Percentiles rank a stretch among this genome's conserved stretches.
phyloP scores from a whole-genome alignment of 2,329 filamentous ascomycete species.

The Beauveria scarabaeidicola region DNA sequence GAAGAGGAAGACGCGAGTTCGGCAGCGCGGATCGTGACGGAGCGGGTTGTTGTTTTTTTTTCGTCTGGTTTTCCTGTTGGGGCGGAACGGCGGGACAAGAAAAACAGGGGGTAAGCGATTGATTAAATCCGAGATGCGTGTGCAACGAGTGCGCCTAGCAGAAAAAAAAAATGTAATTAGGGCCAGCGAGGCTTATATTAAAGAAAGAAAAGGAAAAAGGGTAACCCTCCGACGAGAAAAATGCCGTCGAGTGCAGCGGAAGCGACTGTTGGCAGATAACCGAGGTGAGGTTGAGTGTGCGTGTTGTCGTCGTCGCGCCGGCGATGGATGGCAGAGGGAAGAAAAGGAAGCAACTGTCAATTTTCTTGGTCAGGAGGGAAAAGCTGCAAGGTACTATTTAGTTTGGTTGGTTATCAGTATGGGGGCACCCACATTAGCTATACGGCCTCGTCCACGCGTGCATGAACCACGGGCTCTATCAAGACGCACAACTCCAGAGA shows the following conservation, averaged over 20 bases:
- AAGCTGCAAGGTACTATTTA: no score
- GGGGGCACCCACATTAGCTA: no score
- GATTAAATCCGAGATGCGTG: not conserved
- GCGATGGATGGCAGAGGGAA: not conserved
- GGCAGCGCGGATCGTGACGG: not conserved
- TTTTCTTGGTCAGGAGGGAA: no score
- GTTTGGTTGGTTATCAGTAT: no score
- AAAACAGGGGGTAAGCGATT: not conserved
- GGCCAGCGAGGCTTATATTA: not conserved
- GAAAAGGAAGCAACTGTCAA: not conserved
- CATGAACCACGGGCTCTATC: no score
- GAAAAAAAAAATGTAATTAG: not conserved
- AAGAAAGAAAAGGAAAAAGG: no score
- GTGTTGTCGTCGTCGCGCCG: not conserved
- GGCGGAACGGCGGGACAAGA: not conserved
- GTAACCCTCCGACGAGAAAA: not conserved
- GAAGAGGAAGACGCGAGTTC: not conserved
- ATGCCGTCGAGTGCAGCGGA: no score
- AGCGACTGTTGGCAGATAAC: no score
- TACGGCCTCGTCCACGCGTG: no score
- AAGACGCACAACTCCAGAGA: no score
- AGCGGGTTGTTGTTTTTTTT: not conserved
- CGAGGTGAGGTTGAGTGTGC: no score
- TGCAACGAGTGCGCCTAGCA: not conserved
- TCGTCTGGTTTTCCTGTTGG: not conserved